Base-by-base conservation (phyloP, 306 rosid species). In the Trifolium dubium region DNA sequence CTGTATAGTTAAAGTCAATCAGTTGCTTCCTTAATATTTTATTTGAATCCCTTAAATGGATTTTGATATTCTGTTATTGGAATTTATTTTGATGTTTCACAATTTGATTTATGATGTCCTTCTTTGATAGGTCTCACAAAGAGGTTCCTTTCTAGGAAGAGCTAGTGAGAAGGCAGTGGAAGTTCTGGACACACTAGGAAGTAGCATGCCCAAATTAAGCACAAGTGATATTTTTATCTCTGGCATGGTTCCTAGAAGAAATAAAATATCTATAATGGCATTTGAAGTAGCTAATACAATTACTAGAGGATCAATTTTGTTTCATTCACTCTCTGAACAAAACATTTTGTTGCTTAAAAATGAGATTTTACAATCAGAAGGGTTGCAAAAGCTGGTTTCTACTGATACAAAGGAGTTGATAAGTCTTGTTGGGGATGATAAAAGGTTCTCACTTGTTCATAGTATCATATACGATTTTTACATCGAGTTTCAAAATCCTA, bases 231-330 rank as follows among this genome's bases (percentile, higher is more conserved):
- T 87, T 7, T 82, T 89, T 81, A 66, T 28, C 47, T 28, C 85
- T 61, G 81, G 84, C 66, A 60, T 72, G 46, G 83, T 85, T 79
- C 77, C 87, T 28, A 85, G 81, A 72, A 84, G 89, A 58, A 76
- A 74, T 67, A 89, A 72, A 44, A 87, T 90, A 59, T 87, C 92
- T 46, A 90, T 95, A 40, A 64, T 95, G 69, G 90, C 98, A n/a
- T 95, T 92, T 85, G 99, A 95, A 87, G 93, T 95, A 41, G 99
- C 99, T 8, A 95, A 92, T 13, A 92, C 98, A 40, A 85, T 95
- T 64, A 82, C 79, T 77, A 95, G 82, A 83, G 96, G 92, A 23
- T 87, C 82, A 67, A 84, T 75, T 54, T 66, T 95, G 80, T 81
- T 89, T 56, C 88, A 86, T 14, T 95, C 98, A 53, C 75, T 95